phyloP scores from a whole-genome alignment of 805 yeast genomes.

The Spathaspora arborariae region DNA sequence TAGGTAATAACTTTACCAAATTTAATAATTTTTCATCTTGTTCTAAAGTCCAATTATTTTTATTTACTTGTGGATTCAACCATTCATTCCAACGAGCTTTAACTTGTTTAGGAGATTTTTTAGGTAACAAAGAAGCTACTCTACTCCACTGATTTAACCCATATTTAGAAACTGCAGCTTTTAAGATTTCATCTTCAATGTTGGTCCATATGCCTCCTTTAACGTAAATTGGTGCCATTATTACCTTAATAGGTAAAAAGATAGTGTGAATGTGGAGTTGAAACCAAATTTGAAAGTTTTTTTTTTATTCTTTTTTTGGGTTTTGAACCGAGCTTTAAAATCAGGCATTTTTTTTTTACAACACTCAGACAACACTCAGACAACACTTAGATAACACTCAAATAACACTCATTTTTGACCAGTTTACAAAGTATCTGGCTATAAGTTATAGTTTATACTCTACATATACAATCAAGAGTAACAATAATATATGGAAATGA shows the following conservation, averaged over 20 bases:
- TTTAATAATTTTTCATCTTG: constrained; percentile 73
- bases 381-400: too few species aligned
- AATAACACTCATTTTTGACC: too few species aligned
- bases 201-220: constrained; percentile 92
- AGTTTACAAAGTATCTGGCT: too few species aligned
- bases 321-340: too few species aligned
- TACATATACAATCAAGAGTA: too few species aligned
- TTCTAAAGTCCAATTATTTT: constrained; percentile 62
- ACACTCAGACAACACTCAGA: too few species aligned
- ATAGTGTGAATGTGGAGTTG: not conserved
- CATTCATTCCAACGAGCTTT: constrained; percentile 91
- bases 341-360: too few species aligned
- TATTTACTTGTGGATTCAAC: constrained; percentile 69
- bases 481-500: constrained; percentile 1
- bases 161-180: constrained; percentile 89
- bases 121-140: constrained; percentile 78
- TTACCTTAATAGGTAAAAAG: not conserved
- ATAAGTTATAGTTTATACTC: too few species aligned
- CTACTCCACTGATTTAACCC: constrained; percentile 95
- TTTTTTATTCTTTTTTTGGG: not conserved
- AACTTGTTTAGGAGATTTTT: constrained; percentile 88
- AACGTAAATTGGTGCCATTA: constrained; percentile 59
- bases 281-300: not conserved
- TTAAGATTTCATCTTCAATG: constrained; percentile 77
- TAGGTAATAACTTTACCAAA: constrained; percentile 70